phyloP scores from a whole-genome alignment of 768 basidiomycete species.

The Pleurotus salmoneostramineus region DNA sequence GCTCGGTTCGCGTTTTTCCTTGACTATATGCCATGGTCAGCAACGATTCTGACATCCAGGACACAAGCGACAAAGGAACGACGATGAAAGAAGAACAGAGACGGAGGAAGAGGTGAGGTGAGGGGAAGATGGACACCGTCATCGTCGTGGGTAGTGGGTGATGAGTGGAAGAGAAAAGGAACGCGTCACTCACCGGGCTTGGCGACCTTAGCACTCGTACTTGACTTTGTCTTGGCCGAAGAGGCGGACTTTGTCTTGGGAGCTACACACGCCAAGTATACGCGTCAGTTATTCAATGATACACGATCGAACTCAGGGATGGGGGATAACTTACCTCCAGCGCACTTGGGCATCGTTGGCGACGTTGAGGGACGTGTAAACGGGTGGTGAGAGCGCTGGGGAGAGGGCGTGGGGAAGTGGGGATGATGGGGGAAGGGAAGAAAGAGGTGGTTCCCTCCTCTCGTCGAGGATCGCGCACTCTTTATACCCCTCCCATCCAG shows the following conservation, averaged over 20 bases:
- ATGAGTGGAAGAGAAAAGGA: background rate
- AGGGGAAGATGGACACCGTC: no score
- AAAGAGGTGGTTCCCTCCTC: background rate
- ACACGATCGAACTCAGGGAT: background rate
- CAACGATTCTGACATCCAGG: no score
- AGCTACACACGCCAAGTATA: background rate
- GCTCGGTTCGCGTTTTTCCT: conserved; percentile 47
- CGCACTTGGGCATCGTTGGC: background rate
- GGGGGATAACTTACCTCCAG: background rate
- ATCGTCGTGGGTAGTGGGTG: no score
- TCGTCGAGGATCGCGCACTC: background rate
- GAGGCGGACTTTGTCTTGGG: conserved; percentile 7
- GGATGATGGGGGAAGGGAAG: background rate
- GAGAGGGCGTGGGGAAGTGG: background rate
- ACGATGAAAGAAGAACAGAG: background rate
- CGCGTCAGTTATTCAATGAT: no score
- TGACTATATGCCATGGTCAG: background rate
- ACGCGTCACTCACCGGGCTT: background rate
- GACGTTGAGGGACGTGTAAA: background rate
- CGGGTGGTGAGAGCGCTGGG: background rate
- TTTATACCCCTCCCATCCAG: background rate
- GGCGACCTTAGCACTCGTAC: background rate
- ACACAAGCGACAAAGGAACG: background rate
- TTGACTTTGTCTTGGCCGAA: background rate
- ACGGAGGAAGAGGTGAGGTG: no score